A percentile compares a stretch with the other conserved stretches of the same genome.
Conservation (phyloP, 768 basidiomycete species). For the Tricholoma sp. region DNA sequence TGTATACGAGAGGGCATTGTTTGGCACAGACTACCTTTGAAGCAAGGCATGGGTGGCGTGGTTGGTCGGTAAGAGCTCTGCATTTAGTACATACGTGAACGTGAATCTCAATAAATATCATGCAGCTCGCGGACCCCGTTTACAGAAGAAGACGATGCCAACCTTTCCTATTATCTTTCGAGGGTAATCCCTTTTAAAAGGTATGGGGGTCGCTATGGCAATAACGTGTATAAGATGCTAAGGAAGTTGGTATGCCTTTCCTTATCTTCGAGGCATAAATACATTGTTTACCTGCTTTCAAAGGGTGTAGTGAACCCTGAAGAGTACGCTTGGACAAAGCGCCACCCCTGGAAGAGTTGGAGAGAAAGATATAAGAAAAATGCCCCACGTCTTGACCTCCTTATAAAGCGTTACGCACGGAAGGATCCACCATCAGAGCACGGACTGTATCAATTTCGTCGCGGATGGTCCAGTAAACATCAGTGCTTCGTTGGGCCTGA, state of each 20-base stretch:
- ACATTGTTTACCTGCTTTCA: constrained; percentile 11
- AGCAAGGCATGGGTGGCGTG: constrained; percentile 17
- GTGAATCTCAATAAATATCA: not conserved
- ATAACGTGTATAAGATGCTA: constrained; percentile 29
- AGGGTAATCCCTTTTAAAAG: constrained; percentile 26
- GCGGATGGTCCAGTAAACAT: constrained; percentile 8
- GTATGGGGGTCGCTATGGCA: constrained; percentile 36
- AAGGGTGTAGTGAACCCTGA: constrained; percentile 11
- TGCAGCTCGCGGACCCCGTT: constrained; percentile 23
- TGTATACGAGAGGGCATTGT: constrained; percentile 11
- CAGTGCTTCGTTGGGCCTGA: not conserved
- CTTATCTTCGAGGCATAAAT: not conserved
- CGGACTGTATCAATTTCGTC: constrained; percentile 22
- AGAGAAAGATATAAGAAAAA: constrained; percentile 42
- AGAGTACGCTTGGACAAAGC: constrained; percentile 31
- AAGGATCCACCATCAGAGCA: constrained; percentile 20
- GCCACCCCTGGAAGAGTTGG: constrained; percentile 46
- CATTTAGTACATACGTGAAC: not conserved
- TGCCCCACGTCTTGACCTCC: constrained; percentile 23
- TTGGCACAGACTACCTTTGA: constrained; percentile 2
- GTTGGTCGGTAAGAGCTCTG: not conserved
- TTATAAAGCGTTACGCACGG: constrained; percentile 26
- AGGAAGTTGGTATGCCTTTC: constrained; percentile 21
- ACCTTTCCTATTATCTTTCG: constrained; percentile 34
- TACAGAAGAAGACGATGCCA: constrained; percentile 33